Percentiles rank a stretch among this genome's conserved stretches.
Conservation (phyloP, 2,329 filamentous ascomycete genomes). For the Aspergillus udagawae region DNA sequence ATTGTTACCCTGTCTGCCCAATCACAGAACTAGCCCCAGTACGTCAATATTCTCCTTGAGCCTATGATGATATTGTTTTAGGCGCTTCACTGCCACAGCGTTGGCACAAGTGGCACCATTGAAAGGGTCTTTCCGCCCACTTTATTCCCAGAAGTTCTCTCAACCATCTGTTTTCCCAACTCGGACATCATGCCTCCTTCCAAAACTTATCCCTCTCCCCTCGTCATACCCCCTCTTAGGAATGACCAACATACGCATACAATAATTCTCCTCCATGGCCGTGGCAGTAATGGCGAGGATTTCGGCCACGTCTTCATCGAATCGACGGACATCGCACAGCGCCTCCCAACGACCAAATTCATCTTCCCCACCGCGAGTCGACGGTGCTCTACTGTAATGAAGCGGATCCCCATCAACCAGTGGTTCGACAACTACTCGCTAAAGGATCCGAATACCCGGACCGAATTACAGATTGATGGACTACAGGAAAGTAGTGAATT, state of each 20-base stretch:
- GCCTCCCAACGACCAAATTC: constrained; percentile 38
- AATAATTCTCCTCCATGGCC: constrained; percentile 42
- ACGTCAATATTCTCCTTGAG: too few relatives aligned
- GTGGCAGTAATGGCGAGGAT: constrained; percentile 30
- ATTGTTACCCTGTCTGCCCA: too few relatives aligned
- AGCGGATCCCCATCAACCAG: constrained; percentile 44
- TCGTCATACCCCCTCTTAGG: constrained; percentile 15
- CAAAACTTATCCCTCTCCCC: constrained; percentile 13
- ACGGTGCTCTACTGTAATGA: constrained; percentile 43
- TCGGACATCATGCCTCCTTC: background rate
- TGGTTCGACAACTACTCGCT: constrained; percentile 51
- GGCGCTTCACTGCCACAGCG: too few relatives aligned
- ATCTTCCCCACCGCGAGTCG: constrained; percentile 50
- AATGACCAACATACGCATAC: constrained; percentile 29
- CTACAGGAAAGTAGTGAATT: constrained; percentile 40
- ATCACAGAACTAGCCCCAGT: too few relatives aligned
- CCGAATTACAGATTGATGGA: constrained; percentile 44
- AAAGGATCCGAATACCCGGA: constrained; percentile 37
- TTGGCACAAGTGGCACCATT: too few relatives aligned
- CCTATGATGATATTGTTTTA: too few relatives aligned
- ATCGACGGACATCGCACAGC: constrained; percentile 12
- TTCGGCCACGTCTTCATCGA: constrained; percentile 35
- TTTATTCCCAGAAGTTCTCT: too few relatives aligned
- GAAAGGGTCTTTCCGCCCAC: too few relatives aligned
- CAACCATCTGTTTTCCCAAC: background rate